These are phyloP conservation scores for Trichocomaceae sp. DNA, from an alignment of 2,329 filamentous ascomycete species.

Conservation along the genomic window DNA sequence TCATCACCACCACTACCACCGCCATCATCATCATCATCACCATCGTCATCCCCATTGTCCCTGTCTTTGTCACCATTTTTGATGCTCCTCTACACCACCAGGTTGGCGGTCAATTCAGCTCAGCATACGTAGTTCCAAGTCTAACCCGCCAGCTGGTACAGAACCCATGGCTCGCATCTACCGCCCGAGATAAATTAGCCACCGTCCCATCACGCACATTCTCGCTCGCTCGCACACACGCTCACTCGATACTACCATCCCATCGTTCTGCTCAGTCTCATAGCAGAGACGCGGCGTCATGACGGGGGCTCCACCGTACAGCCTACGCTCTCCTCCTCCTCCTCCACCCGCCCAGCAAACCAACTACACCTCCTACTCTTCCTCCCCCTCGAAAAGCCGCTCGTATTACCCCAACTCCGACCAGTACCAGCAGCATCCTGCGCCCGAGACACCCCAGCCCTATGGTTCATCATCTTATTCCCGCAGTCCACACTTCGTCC, in stretches of 20 bases:
- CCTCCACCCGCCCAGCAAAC: constrained; percentile 29
- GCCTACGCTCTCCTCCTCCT: constrained; percentile 41
- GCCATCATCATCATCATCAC: background rate
- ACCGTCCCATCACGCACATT: constrained; percentile 1
- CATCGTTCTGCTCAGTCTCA: background rate
- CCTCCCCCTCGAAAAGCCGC: constrained; percentile 34
- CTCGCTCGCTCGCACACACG: constrained; percentile 3
- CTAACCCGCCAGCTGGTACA: constrained; percentile 6
- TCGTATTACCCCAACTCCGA: constrained; percentile 39
- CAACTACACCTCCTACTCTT: constrained; percentile 37
- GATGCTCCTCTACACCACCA: background rate
- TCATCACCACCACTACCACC: background rate
- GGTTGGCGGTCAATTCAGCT: background rate
- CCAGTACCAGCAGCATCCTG: constrained; percentile 32
- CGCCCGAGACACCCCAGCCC: constrained; percentile 39
- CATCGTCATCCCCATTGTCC: background rate
- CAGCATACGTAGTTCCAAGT: background rate
- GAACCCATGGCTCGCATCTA: constrained; percentile 12
- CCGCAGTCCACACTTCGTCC: constrained; percentile 37
- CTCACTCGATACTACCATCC: background rate
- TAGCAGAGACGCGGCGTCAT: constrained; percentile 30
- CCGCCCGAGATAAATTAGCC: constrained; percentile 9
- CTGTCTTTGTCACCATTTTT: background rate
- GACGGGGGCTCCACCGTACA: constrained; percentile 41
- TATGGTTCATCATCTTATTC: constrained; percentile 30